Evolutionary conservation across 371 early-diverging fungal genomes (phyloP).

Genomic region (Syncephalastrum sp.): DNA sequence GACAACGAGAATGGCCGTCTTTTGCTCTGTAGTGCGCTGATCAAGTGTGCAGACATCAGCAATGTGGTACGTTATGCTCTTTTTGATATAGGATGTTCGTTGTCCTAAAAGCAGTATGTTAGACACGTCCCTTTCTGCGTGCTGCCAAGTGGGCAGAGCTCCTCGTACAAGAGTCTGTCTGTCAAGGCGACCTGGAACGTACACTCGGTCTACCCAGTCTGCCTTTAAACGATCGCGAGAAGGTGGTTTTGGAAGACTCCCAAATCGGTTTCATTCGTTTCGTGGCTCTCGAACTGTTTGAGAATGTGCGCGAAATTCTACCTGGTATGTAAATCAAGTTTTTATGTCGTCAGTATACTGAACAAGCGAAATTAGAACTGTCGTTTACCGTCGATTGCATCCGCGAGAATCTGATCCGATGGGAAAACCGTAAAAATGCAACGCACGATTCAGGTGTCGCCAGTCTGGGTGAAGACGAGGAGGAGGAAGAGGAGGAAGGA

Average conservation of each 20-base stretch:
- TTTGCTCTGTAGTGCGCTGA: slow-evolving; percentile 63
- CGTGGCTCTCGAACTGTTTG: slow-evolving; percentile 68
- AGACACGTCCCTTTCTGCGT: slow-evolving; percentile 57
- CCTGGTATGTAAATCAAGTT: slow-evolving; percentile 22
- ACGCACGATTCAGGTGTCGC: slow-evolving; percentile 19
- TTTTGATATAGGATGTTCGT: not conserved
- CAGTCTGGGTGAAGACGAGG: slow-evolving; percentile 6
- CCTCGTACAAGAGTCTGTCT: slow-evolving; percentile 60
- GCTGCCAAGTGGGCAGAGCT: slow-evolving; percentile 57
- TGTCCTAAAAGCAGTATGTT: not conserved
- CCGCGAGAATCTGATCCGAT: slow-evolving; percentile 29
- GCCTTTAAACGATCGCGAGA: slow-evolving; percentile 54
- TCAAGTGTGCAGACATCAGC: slow-evolving; percentile 86
- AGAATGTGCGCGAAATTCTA: slow-evolving; percentile 38
- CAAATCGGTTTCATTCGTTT: slow-evolving; percentile 72
- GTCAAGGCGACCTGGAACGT: slow-evolving; percentile 66
- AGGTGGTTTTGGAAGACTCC: slow-evolving; percentile 53
- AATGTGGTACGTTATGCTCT: slow-evolving; percentile 50
- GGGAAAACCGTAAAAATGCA: slow-evolving; percentile 36
- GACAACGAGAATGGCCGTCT: slow-evolving; percentile 46
- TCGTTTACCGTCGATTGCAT: slow-evolving; percentile 42
- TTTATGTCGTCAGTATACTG: slow-evolving; percentile 1
- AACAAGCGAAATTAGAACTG: slow-evolving; percentile 19
- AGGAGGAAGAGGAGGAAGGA: slow-evolving; percentile 5
- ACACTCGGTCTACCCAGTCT: slow-evolving; percentile 53